Percentiles rank a stretch among this genome's conserved stretches.
phyloP scores from a whole-genome alignment of 2,329 filamentous ascomycete genomes.

The Cladophialophora chaetospira region DNA sequence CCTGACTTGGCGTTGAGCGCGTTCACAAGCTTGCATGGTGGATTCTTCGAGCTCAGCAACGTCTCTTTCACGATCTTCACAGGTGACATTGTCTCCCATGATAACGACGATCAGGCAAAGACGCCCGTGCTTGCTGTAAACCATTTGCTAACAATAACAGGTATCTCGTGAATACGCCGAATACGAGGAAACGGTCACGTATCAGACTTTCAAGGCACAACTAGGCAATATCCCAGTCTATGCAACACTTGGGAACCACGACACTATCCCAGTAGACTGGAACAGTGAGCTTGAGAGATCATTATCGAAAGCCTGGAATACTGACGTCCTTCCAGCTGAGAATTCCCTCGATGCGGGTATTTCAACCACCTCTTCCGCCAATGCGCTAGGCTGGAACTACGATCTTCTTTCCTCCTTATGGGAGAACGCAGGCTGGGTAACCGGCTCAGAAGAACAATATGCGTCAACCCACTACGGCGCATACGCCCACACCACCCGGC shows the following conservation, averaged over 20 bases:
- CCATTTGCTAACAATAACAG: not conserved
- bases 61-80: not conserved
- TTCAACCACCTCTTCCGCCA: not conserved
- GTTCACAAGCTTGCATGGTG: no score
- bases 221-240: conserved; percentile 5
- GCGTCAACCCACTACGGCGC: conserved; percentile 3
- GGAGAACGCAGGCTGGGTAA: conserved; percentile 1
- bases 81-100: conserved; percentile 3
- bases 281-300: not conserved
- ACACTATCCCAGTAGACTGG: conserved; percentile 1
- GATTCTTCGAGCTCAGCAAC: conserved; percentile 1
- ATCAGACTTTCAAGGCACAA: conserved; percentile 3
- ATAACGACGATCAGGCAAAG: conserved; percentile 6
- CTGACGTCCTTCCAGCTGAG: not conserved
- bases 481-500: not conserved
- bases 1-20: no score
- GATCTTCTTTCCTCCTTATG: conserved; percentile 1
- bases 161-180: conserved; percentile 8
- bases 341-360: not conserved
- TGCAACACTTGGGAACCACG: conserved; percentile 1
- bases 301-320: not conserved
- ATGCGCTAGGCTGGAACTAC: conserved; percentile 5
- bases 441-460: not conserved
- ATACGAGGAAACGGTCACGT: conserved; percentile 6
- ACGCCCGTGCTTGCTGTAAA: not conserved